Evolutionary conservation across 2,329 filamentous ascomycete genomes (phyloP).

Genomic region (Ophiostoma sp.): DNA sequence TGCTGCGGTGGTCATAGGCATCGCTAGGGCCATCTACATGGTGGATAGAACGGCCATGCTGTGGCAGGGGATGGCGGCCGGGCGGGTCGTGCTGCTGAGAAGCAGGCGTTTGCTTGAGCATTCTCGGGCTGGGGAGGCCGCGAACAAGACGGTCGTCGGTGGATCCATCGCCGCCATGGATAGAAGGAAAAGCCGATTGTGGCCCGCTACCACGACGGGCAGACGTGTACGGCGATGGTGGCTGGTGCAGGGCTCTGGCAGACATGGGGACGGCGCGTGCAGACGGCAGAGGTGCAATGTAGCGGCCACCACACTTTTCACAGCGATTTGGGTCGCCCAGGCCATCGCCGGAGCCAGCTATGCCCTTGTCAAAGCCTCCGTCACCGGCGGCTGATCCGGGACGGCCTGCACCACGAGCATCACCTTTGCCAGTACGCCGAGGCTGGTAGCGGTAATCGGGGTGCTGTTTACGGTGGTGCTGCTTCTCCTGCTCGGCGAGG

Average conservation of each 20-base stretch:
- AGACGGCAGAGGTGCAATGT: slow-evolving; percentile 57
- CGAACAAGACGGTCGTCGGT: neutral
- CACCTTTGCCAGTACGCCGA: slow-evolving; percentile 52
- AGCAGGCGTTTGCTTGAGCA: neutral
- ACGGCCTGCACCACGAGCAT: slow-evolving; percentile 15
- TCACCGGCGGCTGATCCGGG: slow-evolving; percentile 25
- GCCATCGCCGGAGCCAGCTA: slow-evolving; percentile 25
- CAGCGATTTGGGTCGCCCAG: slow-evolving; percentile 49
- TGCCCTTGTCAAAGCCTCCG: slow-evolving; percentile 19
- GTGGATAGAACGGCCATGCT: slow-evolving; percentile 27
- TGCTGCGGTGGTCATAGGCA: slow-evolving; percentile 35
- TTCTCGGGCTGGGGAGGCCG: neutral
- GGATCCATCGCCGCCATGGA: neutral
- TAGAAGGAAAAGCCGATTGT: neutral
- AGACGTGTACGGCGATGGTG: neutral
- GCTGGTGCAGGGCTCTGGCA: neutral
- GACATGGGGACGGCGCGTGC: slow-evolving; percentile 30
- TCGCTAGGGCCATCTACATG: neutral
- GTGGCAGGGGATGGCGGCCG: slow-evolving; percentile 21
- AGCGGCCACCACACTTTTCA: slow-evolving; percentile 65
- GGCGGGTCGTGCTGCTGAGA: neutral
- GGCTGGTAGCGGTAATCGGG: slow-evolving; percentile 94
- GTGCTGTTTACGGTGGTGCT: slow-evolving; percentile 80
- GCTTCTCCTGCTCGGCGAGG: slow-evolving; percentile 88
- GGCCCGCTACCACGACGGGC: neutral